Base-by-base conservation (phyloP, 1,284 basidiomycete genomes). In the Heimioporus retisporus region DNA sequence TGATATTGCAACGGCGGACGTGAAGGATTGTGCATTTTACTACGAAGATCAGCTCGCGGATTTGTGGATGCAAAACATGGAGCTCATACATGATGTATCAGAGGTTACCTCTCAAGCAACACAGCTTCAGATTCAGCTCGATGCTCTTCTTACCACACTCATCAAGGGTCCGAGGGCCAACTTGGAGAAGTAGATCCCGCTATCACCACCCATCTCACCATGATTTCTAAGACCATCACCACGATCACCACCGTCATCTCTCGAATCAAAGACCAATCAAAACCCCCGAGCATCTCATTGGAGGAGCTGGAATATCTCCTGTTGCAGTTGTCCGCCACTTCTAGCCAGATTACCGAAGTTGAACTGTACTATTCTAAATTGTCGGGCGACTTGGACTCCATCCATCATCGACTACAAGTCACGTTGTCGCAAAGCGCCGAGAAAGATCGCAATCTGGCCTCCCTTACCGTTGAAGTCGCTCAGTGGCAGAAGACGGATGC, bases 251-350 rank as follows among this genome's bases (percentile, higher is more conserved):
- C 60, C 4, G 35, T 63, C 55, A 61, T 44, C 10, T 55, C 53
- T 35, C 63, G 31, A 11, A 59, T 70, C 28, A 28, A 28, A 28
- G 28, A 5, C 28, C 28, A 28, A 28, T 28, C 28, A n/a, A n/a
- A n/a, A n/a, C n/a, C n/a, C n/a, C n/a, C n/a, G n/a, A 43, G 28
- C 3, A 61, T 70, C 55, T 63, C 70, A 40, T 25, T 7, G 59
- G 51, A 55, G 23, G 69, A 72, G 19, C 59, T 70, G 54, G 70
- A 72, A 3, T 59, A 56, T 18, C 59, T 70, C 59, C 63, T 50
- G n/a, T 46, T 18, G 2, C 59, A 63, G 11, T 8, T 70, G 15
- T 55, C 67, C 48, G 35, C 5, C 11, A 53, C 61, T 3, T 58
- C 58, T 16, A n/a, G 62, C 35, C 60, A 48, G 6, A 43, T 68